Conservation (phyloP, 768 basidiomycete species). For the Cytidiella melzeri region DNA sequence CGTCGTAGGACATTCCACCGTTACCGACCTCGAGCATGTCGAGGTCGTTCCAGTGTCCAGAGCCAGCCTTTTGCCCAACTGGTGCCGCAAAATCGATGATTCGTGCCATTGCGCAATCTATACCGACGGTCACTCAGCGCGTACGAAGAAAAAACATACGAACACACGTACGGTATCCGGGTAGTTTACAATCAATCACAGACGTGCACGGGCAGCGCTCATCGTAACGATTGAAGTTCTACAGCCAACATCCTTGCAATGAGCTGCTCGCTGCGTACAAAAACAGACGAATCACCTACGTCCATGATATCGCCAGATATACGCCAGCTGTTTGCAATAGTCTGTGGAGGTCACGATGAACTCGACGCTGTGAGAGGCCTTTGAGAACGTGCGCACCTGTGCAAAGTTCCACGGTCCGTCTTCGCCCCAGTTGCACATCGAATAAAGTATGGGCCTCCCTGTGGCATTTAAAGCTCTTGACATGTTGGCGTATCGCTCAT, state of each 20-base stretch:
- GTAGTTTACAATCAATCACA: conserved; percentile 31
- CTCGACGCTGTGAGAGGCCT: not conserved
- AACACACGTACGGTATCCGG: conserved; percentile 30
- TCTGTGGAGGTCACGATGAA: conserved; percentile 8
- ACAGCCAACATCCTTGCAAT: not conserved
- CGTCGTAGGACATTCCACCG: conserved; percentile 34
- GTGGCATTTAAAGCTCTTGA: conserved; percentile 32
- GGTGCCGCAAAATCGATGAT: conserved; percentile 34
- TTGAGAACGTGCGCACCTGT: conserved; percentile 20
- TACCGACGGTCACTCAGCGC: not conserved
- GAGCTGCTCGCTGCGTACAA: not conserved
- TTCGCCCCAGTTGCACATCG: conserved; percentile 37
- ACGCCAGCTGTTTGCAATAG: conserved; percentile 26
- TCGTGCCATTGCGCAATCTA: conserved; percentile 27
- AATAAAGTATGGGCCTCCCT: conserved; percentile 33
- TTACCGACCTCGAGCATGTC: conserved; percentile 36
- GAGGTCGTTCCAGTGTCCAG: conserved; percentile 32
- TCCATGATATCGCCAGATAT: conserved; percentile 28
- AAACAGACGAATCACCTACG: conserved; percentile 10
- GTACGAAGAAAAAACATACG: not conserved
- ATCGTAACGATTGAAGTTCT: conserved; percentile 30
- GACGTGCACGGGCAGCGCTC: conserved; percentile 32
- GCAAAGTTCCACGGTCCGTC: conserved; percentile 37
- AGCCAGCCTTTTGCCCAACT: conserved; percentile 29
- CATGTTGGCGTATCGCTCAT: conserved; percentile 33